Base-by-base conservation (phyloP, 495 filamentous ascomycete species). In the Podospora australis region DNA sequence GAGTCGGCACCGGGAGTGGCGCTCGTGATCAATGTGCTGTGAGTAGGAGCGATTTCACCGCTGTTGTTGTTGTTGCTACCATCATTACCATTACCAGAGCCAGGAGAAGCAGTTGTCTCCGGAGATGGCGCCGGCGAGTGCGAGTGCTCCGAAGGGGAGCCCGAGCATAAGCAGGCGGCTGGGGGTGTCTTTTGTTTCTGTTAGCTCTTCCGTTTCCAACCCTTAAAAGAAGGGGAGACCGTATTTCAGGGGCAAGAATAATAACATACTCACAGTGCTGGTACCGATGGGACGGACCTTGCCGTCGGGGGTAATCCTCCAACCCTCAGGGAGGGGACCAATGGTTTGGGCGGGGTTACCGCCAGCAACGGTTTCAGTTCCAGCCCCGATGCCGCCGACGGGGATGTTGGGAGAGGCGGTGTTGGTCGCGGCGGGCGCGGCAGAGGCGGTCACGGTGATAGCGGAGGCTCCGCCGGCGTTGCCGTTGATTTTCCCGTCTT, bases 291-390 rank as follows among this genome's bases (percentile, higher is more conserved):
- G 81, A 34, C 82, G 66, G 35, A 86, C 71, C 67, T 84, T 87
- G 49, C 87, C 82, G 39, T 78, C 77, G 40, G 78, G 71, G 30
- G 82, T 83, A 57, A 86, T 84, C 41, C 82, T 77, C 86, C 86
- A 94, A 19, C 84, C 86, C 53, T 70, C 77, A 14, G 86, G 82
- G 11, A 86, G 70, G 40, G 78, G 26, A 56, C 60, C 34, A 7
- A 49, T 60, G 1, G 65, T 59, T 13, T 79, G 69, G 79, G 35
- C 74, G 69, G 32, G 32, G n/a, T 39, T 71, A 73, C 30, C 78
- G 79, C 24, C 74, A 1, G 71, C 68, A 25, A 56, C 66, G 2
- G 38, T 39, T 16, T 11, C n/a, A 34, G 65, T 70, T 35, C 78
- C 74, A 26, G 69, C 69, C 52, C 82, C 81, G 13, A 83, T 86